Conservation (phyloP, 2,329 filamentous ascomycete genomes). For the Trichoderma endophyticum region DNA sequence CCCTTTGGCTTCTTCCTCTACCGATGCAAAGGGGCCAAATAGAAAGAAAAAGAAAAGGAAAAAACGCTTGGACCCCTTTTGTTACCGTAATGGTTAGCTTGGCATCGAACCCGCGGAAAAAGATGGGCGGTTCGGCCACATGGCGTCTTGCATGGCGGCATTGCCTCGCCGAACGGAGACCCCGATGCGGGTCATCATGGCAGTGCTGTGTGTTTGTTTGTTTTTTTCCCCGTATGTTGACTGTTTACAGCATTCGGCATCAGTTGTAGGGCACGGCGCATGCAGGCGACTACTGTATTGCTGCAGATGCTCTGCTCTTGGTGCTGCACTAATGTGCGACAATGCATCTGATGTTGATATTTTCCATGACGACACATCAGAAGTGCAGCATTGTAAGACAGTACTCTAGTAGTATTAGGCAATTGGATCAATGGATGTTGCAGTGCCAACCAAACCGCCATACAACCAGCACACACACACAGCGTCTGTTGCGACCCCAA, state of each 20-base stretch:
- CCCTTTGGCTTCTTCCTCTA: neutral
- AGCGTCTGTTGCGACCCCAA: neutral
- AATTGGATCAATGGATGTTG: neutral
- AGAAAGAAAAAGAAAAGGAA: neutral
- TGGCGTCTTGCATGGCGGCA: slow-evolving; percentile 5
- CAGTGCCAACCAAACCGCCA: neutral
- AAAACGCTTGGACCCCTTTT: neutral
- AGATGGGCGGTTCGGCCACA: neutral
- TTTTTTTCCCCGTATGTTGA: neutral
- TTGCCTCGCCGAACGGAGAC: slow-evolving; percentile 14
- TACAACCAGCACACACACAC: neutral
- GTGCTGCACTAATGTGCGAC: neutral
- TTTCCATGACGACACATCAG: neutral
- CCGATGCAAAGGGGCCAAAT: neutral
- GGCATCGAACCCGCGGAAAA: slow-evolving; percentile 7
- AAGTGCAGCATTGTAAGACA: too few species aligned
- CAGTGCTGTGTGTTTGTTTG: slow-evolving; percentile 2
- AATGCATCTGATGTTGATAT: neutral
- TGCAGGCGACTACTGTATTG: neutral
- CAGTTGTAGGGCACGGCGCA: neutral
- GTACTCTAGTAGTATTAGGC: neutral
- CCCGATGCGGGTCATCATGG: slow-evolving; percentile 20
- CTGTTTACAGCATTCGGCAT: neutral
- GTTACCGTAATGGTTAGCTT: neutral
- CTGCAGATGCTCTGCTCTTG: neutral